phyloP scores from a whole-genome alignment of 2,329 filamentous ascomycete genomes.

The Phymatotrichopsis omnivora region DNA sequence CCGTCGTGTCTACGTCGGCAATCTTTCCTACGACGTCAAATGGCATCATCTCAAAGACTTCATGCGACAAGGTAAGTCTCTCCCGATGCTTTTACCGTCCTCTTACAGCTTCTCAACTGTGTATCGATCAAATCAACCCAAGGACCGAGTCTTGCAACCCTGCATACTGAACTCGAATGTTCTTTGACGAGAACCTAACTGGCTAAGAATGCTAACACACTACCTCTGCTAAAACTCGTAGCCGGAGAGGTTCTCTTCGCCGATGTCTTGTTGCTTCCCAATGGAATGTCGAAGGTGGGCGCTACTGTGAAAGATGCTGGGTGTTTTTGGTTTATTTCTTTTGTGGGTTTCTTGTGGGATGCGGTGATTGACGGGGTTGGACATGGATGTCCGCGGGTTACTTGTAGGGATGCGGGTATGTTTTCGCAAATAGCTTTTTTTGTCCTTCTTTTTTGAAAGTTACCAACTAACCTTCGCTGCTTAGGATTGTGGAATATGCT shows the following conservation, averaged over 20 bases:
- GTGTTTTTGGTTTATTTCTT: slow-evolving; percentile 58
- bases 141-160: no score
- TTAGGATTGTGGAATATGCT: slow-evolving; percentile 99
- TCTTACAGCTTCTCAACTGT: slow-evolving; percentile 1
- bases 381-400: slow-evolving; percentile 64
- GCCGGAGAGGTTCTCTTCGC: slow-evolving; percentile 99
- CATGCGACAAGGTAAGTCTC: slow-evolving; percentile 87
- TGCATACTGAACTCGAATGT: no score
- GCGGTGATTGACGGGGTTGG: slow-evolving; percentile 98
- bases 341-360: slow-evolving; percentile 63
- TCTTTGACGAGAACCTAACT: no score
- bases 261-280: slow-evolving; percentile 98
- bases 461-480: slow-evolving; percentile 32
- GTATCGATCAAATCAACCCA: no score
- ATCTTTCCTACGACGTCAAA: slow-evolving; percentile 98
- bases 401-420: slow-evolving; percentile 99
- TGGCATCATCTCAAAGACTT: slow-evolving; percentile 99
- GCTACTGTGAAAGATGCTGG: slow-evolving; percentile 58
- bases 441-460: slow-evolving; percentile 9
- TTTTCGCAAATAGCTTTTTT: slow-evolving; percentile 30
- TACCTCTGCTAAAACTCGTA: no score
- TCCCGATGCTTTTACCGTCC: background rate
- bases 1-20: slow-evolving; percentile 98
- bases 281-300: slow-evolving; percentile 99
- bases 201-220: no score